Evolutionary conservation across 352 stramenopile species (phyloP).

Genomic region (Phytophthora pseudosyringae): DNA sequence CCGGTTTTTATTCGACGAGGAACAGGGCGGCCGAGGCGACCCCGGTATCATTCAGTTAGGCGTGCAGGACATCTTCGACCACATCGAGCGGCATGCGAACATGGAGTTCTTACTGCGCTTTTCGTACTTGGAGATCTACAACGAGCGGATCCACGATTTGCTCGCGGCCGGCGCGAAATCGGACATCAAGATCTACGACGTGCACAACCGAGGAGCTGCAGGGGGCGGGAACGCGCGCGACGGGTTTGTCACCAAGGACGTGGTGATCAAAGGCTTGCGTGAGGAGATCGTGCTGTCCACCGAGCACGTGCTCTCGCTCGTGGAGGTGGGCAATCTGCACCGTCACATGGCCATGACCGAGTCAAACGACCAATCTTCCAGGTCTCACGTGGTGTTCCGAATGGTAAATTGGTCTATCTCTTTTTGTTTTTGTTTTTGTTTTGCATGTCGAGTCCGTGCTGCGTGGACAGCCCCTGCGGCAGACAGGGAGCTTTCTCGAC

Average conservation of each 20-base stretch:
- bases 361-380: slow-evolving; percentile 81
- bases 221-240: slow-evolving; percentile 23
- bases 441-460: slow-evolving; percentile 15
- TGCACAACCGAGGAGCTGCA: slow-evolving; percentile 49
- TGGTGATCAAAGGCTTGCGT: slow-evolving; percentile 86
- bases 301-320: slow-evolving; percentile 86
- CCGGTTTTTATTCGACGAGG: slow-evolving; percentile 5
- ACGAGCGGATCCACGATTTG: slow-evolving; percentile 98
- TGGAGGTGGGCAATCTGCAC: slow-evolving; percentile 81
- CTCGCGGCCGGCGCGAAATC: slow-evolving; percentile 71
- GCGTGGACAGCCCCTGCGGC: slow-evolving; percentile 19
- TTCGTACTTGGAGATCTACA: slow-evolving; percentile 99
- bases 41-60: slow-evolving; percentile 87
- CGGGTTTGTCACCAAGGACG: slow-evolving; percentile 68
- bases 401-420: slow-evolving; percentile 45
- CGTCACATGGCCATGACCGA: slow-evolving; percentile 79
- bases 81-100: slow-evolving; percentile 64
- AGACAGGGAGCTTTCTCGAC: slow-evolving; percentile 23
- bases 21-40: slow-evolving; percentile 48
- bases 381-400: slow-evolving; percentile 81
- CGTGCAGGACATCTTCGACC: slow-evolving; percentile 89
- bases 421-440: slow-evolving; percentile 9
- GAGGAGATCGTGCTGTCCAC: slow-evolving; percentile 82
- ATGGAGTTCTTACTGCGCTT: slow-evolving; percentile 83
- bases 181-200: slow-evolving; percentile 82